Percentiles rank a stretch among this genome's conserved stretches.
phyloP scores from a whole-genome alignment of 257 asterid genomes.

The Jacaranda mimosifolia region DNA sequence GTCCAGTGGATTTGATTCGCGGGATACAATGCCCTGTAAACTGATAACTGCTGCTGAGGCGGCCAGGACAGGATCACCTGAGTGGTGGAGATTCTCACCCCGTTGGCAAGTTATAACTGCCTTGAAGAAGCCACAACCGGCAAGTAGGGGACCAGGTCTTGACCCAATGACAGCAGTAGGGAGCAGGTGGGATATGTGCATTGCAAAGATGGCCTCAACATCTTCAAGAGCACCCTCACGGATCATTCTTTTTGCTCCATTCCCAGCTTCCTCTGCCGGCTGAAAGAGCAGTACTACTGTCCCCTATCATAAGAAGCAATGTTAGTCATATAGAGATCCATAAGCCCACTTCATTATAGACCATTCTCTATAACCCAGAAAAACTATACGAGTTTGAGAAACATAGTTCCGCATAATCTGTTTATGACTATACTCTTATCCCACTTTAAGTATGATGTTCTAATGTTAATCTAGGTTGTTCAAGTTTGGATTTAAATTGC shows the following conservation, averaged over 20 bases:
- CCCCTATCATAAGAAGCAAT: constrained; percentile 58
- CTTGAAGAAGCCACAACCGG: constrained; percentile 92
- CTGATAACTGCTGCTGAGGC: constrained; percentile 94
- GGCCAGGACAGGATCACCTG: constrained; percentile 71
- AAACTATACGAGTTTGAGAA: too few species aligned
- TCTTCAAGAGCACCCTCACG: constrained; percentile 76
- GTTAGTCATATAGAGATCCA: not conserved
- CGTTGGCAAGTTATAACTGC: constrained; percentile 58
- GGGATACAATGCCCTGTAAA: constrained; percentile 86
- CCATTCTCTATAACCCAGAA: not conserved
- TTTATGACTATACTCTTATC: too few species aligned
- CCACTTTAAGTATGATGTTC: too few species aligned
- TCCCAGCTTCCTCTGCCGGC: constrained; percentile 99
- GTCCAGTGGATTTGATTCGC: constrained; percentile 88
- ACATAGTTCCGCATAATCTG: too few species aligned
- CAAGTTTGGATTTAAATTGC: not conserved
- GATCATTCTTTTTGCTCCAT: constrained; percentile 91
- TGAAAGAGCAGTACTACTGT: constrained; percentile 85
- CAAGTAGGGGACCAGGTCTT: constrained; percentile 84
- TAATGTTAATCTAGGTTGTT: too few species aligned
- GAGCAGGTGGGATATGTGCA: constrained; percentile 77
- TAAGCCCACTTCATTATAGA: too few species aligned
- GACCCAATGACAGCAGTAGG: constrained; percentile 79
- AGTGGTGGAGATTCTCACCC: constrained; percentile 45
- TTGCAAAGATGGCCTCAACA: constrained; percentile 85